Conservation (phyloP, 805 yeast species). For the Saccharomycopsis oosterbeekiorum region DNA sequence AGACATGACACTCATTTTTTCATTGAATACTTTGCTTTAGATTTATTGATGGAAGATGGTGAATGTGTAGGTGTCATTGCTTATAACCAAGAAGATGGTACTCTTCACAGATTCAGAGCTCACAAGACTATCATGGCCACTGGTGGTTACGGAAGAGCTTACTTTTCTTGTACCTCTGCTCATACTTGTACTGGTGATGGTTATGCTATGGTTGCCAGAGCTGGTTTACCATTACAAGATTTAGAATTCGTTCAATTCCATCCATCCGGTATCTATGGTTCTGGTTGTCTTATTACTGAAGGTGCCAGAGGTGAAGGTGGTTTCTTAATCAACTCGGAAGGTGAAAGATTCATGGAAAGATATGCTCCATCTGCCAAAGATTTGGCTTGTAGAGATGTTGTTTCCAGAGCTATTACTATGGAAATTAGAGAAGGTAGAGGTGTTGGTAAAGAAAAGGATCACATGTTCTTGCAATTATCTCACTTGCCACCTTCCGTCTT, state of each 20-base stretch:
- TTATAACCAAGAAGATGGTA: constrained; percentile 97
- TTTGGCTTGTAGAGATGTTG: constrained; percentile 97
- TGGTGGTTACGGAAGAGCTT: constrained; percentile 98
- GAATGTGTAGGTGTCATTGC: constrained; percentile 96
- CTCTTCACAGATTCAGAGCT: constrained; percentile 94
- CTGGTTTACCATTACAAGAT: constrained; percentile 96
- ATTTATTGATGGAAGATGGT: constrained; percentile 88
- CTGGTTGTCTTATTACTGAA: constrained; percentile 97
- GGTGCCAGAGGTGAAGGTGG: constrained; percentile 99
- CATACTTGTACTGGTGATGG: constrained; percentile 99
- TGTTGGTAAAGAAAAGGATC: constrained; percentile 94
- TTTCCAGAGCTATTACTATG: constrained; percentile 95
- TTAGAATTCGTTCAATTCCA: constrained; percentile 97
- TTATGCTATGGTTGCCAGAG: constrained; percentile 95
- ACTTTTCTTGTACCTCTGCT: constrained; percentile 97
- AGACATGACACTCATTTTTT: constrained; percentile 97
- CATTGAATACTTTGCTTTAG: constrained; percentile 94
- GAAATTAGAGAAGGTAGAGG: constrained; percentile 99
- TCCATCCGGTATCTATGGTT: constrained; percentile 98
- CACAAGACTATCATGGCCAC: constrained; percentile 96
- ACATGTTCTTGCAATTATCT: constrained; percentile 86
- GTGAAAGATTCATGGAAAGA: constrained; percentile 99
- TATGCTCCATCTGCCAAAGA: constrained; percentile 98
- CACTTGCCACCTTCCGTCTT: constrained; percentile 89
- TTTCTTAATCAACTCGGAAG: constrained; percentile 87